These are phyloP conservation scores for Micractinium sp. DNA, from an alignment of 139 green algal genomes.

Conservation along the genomic window DNA sequence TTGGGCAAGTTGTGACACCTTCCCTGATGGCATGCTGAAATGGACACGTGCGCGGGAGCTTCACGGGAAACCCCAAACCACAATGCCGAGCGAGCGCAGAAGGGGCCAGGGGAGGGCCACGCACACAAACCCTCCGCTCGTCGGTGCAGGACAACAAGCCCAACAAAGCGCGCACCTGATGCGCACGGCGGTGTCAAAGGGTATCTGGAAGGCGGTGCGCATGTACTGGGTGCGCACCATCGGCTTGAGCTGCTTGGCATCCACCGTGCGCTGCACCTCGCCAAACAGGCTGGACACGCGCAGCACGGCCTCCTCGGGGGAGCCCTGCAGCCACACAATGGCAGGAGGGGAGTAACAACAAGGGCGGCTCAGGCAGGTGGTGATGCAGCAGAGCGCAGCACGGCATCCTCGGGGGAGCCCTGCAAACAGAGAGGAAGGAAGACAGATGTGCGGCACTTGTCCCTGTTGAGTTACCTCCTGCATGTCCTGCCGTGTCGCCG, in stretches of 20 bases:
- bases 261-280: slow-evolving; percentile 81
- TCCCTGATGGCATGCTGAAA: too few relatives aligned
- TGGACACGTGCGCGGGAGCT: too few relatives aligned
- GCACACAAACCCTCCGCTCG: too few relatives aligned
- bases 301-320: slow-evolving; percentile 65
- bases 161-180: slow-evolving; percentile 47
- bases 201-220: slow-evolving; percentile 92
- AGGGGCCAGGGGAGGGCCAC: too few relatives aligned
- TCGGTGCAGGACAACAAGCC: too few relatives aligned
- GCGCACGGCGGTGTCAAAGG: slow-evolving; percentile 91
- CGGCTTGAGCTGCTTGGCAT: slow-evolving; percentile 91
- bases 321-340: slow-evolving; percentile 30
- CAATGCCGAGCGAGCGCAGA: too few relatives aligned
- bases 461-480: neutral
- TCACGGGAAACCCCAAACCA: too few relatives aligned
- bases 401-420: neutral
- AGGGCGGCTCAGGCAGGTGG: too few relatives aligned
- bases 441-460: too few relatives aligned
- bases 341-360: neutral
- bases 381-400: neutral
- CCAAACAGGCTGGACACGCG: slow-evolving; percentile 75
- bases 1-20: too few relatives aligned
- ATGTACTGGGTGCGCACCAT: slow-evolving; percentile 94
- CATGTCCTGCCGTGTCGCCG: slow-evolving; percentile 11
- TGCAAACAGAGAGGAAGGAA: neutral